phyloP scores from a whole-genome alignment of 176 grass and related monocot species.

The Chloris gayana region DNA sequence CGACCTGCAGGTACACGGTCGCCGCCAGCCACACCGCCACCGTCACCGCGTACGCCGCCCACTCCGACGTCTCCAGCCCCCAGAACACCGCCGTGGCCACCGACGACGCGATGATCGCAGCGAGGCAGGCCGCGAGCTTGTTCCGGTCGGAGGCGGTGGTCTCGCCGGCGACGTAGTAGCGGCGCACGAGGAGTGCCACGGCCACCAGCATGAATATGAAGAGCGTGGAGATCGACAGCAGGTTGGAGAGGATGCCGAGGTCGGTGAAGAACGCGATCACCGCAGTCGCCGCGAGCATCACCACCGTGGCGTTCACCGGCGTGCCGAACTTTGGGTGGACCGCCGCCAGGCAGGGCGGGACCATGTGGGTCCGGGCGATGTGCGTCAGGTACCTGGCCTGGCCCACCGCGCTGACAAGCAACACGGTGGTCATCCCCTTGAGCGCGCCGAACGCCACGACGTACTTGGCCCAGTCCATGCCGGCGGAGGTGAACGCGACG shows the following conservation, averaged over 20 bases:
- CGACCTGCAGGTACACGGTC: conserved; percentile 46
- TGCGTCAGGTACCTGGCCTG: conserved; percentile 72
- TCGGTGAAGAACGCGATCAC: conserved; percentile 64
- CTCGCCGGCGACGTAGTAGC: conserved; percentile 64
- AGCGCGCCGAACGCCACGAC: conserved; percentile 77
- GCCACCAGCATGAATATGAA: conserved; percentile 82
- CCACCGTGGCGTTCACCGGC: conserved; percentile 62
- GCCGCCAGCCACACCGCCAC: conserved; percentile 43
- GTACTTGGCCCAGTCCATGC: conserved; percentile 88
- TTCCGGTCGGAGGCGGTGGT: conserved; percentile 30
- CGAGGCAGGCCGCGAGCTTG: conserved; percentile 44
- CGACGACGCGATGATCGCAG: conserved; percentile 47
- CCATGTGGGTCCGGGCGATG: conserved; percentile 69
- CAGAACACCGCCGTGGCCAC: conserved; percentile 33
- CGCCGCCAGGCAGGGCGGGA: conserved; percentile 54
- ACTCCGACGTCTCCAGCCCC: neutral
- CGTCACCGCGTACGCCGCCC: conserved; percentile 51
- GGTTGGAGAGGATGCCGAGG: conserved; percentile 57
- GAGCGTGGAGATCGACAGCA: conserved; percentile 74
- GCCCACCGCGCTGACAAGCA: conserved; percentile 63
- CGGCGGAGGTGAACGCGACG: conserved; percentile 57
- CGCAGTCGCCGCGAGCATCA: conserved; percentile 58
- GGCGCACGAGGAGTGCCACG: conserved; percentile 55
- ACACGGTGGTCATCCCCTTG: conserved; percentile 80
- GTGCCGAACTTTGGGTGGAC: conserved; percentile 54